A percentile compares a stretch with the other conserved stretches of the same genome.
phyloP scores from a whole-genome alignment of 208 protist genomes.

The Trypanosoma mega region DNA sequence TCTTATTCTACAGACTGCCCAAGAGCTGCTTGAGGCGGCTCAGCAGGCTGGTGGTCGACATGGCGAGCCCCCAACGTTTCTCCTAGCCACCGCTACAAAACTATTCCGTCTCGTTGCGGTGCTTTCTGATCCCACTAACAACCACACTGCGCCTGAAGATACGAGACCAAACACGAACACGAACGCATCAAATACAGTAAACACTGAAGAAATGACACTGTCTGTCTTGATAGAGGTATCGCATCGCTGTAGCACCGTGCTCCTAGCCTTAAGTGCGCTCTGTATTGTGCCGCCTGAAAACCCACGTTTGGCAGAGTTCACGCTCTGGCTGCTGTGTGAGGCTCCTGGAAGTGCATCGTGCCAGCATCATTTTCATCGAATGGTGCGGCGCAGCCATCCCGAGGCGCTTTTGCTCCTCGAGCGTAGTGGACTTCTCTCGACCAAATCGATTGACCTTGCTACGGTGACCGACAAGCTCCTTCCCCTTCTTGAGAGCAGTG shows the following conservation, averaged over 20 bases:
- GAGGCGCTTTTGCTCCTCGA: constrained; percentile 60
- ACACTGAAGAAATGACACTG: background rate
- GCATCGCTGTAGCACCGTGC: constrained; percentile 18
- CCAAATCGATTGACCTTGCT: constrained; percentile 36
- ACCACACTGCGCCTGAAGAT: too few species aligned
- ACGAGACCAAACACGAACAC: too few species aligned
- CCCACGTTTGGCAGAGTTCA: constrained; percentile 48
- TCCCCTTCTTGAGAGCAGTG: constrained; percentile 62
- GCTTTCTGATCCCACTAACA: too few species aligned
- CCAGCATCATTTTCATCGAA: constrained; percentile 54
- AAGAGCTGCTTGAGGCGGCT: constrained; percentile 10
- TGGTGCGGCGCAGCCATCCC: constrained; percentile 48
- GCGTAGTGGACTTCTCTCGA: constrained; percentile 47
- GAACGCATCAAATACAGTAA: too few species aligned
- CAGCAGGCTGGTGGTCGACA: constrained; percentile 1
- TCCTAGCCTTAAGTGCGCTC: constrained; percentile 27
- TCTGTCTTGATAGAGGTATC: constrained; percentile 11
- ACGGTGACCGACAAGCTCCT: constrained; percentile 47
- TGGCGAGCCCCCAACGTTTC: constrained; percentile 19
- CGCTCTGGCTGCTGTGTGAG: constrained; percentile 76
- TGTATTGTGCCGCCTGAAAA: constrained; percentile 40
- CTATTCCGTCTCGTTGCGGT: constrained; percentile 11
- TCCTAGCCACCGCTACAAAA: constrained; percentile 18
- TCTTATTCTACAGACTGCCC: constrained; percentile 14
- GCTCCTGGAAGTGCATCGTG: constrained; percentile 40